These are phyloP conservation scores for Nephelium lappaceum DNA, from an alignment of 345 rosid genomes.

Conservation along the genomic window DNA sequence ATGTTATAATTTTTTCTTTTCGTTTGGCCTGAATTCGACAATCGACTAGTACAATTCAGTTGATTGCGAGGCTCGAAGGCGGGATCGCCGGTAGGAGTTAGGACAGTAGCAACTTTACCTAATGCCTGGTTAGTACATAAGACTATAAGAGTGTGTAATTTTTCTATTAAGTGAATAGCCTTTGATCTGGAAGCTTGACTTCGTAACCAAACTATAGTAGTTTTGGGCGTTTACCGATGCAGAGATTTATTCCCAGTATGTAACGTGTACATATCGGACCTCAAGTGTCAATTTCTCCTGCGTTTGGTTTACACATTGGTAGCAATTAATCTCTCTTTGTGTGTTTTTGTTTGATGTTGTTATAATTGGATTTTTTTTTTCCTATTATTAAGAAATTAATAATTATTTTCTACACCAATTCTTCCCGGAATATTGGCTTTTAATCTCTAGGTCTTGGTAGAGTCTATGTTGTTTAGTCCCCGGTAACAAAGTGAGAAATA, in stretches of 20 bases:
- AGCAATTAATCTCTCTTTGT: background rate
- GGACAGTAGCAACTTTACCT: background rate
- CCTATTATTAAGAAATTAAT: too few relatives aligned
- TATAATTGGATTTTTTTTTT: too few relatives aligned
- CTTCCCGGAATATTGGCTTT: background rate
- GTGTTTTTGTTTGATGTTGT: background rate
- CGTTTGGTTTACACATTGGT: background rate
- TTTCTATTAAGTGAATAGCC: background rate
- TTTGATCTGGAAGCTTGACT: background rate
- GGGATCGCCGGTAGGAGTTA: background rate
- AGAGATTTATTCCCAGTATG: background rate
- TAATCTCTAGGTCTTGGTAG: background rate
- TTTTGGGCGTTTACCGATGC: background rate
- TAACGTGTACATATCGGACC: background rate
- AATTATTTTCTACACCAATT: background rate
- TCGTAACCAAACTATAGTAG: background rate
- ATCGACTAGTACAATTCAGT: background rate
- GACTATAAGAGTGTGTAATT: background rate
- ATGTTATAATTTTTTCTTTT: background rate
- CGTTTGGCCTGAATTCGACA: background rate
- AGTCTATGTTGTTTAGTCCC: background rate
- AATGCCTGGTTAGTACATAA: too few relatives aligned
- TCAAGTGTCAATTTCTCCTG: background rate
- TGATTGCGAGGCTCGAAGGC: background rate
- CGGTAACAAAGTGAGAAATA: background rate